Percentiles rank a stretch among this genome's conserved stretches.
Evolutionary conservation across 306 rosid species (phyloP).

Genomic region (Prosopis cineraria): DNA sequence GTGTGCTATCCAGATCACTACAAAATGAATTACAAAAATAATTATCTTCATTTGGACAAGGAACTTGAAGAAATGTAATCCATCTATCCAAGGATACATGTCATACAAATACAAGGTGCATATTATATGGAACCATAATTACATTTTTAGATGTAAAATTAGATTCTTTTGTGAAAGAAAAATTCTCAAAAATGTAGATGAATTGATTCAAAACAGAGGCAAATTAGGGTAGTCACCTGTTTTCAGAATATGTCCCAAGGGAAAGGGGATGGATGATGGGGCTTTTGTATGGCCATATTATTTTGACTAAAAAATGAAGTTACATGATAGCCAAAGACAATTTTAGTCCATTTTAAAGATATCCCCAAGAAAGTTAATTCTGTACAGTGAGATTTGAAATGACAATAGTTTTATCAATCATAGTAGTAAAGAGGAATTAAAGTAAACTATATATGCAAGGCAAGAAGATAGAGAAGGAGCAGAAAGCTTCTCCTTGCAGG

Average conservation of each 20-base stretch:
- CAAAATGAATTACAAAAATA: slow-evolving; percentile 26
- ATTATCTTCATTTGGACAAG: slow-evolving; percentile 16
- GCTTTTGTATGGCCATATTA: slow-evolving; percentile 4
- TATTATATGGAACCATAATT: background rate
- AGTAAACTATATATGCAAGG: slow-evolving; percentile 5
- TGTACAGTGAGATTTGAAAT: slow-evolving; percentile 17
- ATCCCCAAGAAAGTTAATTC: slow-evolving; percentile 17
- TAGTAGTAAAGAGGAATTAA: slow-evolving; percentile 3
- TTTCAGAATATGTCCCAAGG: slow-evolving; percentile 16
- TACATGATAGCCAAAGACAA: slow-evolving; percentile 27
- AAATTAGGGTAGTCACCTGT: background rate
- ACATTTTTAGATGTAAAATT: background rate
- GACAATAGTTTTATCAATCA: background rate
- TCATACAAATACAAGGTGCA: slow-evolving; percentile 24
- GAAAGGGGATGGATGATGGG: background rate
- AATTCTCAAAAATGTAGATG: background rate
- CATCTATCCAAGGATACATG: background rate
- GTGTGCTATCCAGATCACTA: slow-evolving; percentile 52
- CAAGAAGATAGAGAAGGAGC: background rate
- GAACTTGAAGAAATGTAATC: slow-evolving; percentile 25
- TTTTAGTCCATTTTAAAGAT: slow-evolving; percentile 4
- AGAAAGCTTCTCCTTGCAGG: background rate
- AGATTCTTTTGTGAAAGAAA: background rate
- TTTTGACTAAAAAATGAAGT: slow-evolving; percentile 15
- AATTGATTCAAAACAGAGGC: slow-evolving; percentile 8